These are phyloP conservation scores for Aspergillus sp. DNA, from an alignment of 2,329 filamentous ascomycete genomes.

Conservation along the genomic window DNA sequence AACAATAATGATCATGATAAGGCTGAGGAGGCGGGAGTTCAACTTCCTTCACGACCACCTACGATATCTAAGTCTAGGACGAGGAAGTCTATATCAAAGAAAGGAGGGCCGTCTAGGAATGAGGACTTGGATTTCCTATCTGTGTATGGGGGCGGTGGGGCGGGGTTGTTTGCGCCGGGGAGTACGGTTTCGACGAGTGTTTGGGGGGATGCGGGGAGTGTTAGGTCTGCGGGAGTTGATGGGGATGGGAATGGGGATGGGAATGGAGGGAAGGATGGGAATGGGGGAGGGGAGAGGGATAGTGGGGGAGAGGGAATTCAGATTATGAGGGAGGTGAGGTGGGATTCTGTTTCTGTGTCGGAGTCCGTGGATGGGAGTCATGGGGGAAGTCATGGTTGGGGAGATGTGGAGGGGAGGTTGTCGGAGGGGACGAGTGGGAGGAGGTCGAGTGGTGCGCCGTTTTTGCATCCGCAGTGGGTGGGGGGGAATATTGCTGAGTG, in stretches of 20 bases:
- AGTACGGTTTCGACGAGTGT: no score
- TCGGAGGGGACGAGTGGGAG: not conserved
- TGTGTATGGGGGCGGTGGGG: not conserved
- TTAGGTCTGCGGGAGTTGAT: no score
- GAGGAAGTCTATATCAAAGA: no score
- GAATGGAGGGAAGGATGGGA: constrained; percentile 10
- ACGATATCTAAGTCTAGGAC: no score
- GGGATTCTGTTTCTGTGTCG: constrained; percentile 22
- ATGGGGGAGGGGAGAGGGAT: constrained; percentile 2
- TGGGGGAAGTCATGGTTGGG: not conserved
- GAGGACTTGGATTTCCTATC: no score
- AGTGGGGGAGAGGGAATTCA: constrained; percentile 28
- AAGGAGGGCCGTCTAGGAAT: no score
- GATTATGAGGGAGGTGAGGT: constrained; percentile 30
- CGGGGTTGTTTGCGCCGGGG: not conserved
- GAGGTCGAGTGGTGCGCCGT: not conserved
- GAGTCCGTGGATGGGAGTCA: not conserved
- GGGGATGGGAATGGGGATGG: constrained; percentile 9
- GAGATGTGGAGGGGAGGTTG: not conserved
- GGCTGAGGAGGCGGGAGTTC: no score
- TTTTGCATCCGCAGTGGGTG: not conserved
- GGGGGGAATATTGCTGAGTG: no score
- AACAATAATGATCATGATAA: no score
- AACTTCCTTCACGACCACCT: no score
- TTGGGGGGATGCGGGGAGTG: no score